Conservation (phyloP, 495 filamentous ascomycete genomes). For the Lophiostoma macrostomum region DNA sequence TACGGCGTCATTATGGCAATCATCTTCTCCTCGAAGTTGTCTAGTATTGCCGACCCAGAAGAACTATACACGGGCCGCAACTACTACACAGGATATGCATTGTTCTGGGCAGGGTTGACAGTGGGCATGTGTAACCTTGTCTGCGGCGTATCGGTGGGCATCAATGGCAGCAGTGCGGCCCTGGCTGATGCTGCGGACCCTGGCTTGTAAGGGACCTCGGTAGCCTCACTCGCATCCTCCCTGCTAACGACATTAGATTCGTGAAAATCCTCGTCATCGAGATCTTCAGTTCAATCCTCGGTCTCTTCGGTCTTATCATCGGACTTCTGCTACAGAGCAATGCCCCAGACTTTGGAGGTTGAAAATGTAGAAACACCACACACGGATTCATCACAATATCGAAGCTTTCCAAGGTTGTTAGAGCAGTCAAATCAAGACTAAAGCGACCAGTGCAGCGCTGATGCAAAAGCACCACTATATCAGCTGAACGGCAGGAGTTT, state of each 20-base stretch:
- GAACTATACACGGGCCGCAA: constrained; percentile 61
- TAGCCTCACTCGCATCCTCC: background rate
- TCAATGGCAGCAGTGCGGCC: constrained; percentile 95
- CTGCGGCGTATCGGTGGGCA: constrained; percentile 94
- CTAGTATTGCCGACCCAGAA: constrained; percentile 47
- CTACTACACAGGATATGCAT: constrained; percentile 92
- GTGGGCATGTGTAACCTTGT: constrained; percentile 94
- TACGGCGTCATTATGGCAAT: constrained; percentile 99
- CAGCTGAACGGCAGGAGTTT: constrained; percentile 1
- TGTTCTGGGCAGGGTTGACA: constrained; percentile 94
- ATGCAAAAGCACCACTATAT: constrained; percentile 8
- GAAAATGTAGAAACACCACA: too few species aligned
- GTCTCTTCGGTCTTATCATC: constrained; percentile 96
- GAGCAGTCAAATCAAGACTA: too few species aligned
- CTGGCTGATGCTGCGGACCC: constrained; percentile 94
- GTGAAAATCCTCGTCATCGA: constrained; percentile 99
- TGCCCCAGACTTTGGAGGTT: constrained; percentile 73
- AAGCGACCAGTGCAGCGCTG: too few species aligned
- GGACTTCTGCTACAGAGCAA: constrained; percentile 83
- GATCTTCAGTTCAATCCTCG: constrained; percentile 97
- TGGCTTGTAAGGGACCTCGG: constrained; percentile 63
- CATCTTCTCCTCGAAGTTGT: constrained; percentile 87
- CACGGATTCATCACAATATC: too few species aligned
- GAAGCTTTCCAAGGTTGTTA: too few species aligned
- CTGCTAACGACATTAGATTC: constrained; percentile 58